phyloP scores from a whole-genome alignment of 148 eudicot genomes.

The Beta vulgaris region DNA sequence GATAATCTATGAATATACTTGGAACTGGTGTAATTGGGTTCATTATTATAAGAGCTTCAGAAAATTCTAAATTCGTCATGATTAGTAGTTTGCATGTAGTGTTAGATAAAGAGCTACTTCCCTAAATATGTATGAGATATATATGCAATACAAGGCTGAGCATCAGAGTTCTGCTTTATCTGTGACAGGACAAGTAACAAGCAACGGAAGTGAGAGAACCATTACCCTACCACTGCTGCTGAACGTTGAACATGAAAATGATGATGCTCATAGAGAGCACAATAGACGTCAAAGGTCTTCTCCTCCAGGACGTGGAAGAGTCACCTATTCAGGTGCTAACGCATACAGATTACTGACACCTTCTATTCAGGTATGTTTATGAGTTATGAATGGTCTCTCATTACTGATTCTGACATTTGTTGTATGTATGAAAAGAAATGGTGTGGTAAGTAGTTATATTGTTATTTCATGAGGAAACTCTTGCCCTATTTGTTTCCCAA shows the following conservation, averaged over 20 bases:
- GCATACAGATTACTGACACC: conserved; percentile 69
- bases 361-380: conserved; percentile 57
- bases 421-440: too few species aligned
- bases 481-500: too few species aligned
- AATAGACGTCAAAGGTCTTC: conserved; percentile 38
- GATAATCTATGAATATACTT: too few species aligned
- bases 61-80: background rate
- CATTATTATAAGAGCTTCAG: background rate
- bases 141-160: too few species aligned
- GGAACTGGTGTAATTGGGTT: background rate
- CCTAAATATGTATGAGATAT: too few species aligned
- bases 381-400: background rate
- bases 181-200: background rate
- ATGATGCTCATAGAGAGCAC: conserved; percentile 39
- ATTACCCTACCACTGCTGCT: conserved; percentile 17
- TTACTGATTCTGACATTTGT: background rate
- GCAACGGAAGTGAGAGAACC: background rate
- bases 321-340: conserved; percentile 43
- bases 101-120: too few species aligned
- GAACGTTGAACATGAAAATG: conserved; percentile 31
- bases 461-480: too few species aligned
- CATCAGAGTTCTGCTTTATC: background rate
- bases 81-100: background rate
- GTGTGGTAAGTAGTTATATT: background rate
- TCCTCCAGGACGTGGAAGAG: conserved; percentile 40